phyloP scores from a whole-genome alignment of 352 stramenopile genomes.

The Phytophthora citricola region DNA sequence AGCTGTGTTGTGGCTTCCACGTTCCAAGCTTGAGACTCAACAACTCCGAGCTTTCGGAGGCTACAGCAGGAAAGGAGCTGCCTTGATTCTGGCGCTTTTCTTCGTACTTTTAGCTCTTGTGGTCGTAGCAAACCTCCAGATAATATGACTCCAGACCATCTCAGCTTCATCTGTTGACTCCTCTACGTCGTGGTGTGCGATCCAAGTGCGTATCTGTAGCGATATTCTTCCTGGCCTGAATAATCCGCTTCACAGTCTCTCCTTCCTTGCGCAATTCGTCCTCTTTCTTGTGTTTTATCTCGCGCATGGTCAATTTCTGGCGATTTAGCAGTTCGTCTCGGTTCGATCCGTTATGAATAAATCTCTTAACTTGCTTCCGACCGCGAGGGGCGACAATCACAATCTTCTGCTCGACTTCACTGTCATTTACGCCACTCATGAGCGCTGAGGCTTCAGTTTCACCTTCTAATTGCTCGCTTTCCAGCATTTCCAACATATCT shows the following conservation, averaged over 20 bases:
- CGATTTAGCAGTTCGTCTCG: conserved; percentile 43
- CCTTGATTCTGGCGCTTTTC: conserved; percentile 36
- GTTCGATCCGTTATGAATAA: conserved; percentile 9
- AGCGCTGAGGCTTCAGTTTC: not conserved
- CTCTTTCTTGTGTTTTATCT: conserved; percentile 57
- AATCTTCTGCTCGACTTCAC: conserved; percentile 3
- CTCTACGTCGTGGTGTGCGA: conserved; percentile 46
- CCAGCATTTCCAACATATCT: not conserved
- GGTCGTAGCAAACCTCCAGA: conserved; percentile 40
- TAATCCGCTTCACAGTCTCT: conserved; percentile 35
- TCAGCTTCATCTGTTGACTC: conserved; percentile 17
- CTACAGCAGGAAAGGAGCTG: conserved; percentile 39
- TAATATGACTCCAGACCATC: conserved; percentile 8
- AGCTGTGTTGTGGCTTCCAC: conserved; percentile 38
- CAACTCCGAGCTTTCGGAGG: conserved; percentile 45
- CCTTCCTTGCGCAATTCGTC: conserved; percentile 51
- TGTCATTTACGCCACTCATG: conserved; percentile 6
- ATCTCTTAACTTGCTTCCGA: conserved; percentile 12
- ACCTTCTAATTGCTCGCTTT: conserved; percentile 6
- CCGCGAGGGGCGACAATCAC: conserved; percentile 27
- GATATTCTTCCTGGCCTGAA: conserved; percentile 40
- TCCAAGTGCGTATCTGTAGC: conserved; percentile 42
- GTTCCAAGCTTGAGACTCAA: conserved; percentile 52
- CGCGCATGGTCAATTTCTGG: conserved; percentile 49
- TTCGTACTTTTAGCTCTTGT: conserved; percentile 37